Evolutionary conservation across 306 rosid genomes (phyloP), one percentile per base, ranked within the genome.

Genomic region (Fragaria iinumae): DNA sequence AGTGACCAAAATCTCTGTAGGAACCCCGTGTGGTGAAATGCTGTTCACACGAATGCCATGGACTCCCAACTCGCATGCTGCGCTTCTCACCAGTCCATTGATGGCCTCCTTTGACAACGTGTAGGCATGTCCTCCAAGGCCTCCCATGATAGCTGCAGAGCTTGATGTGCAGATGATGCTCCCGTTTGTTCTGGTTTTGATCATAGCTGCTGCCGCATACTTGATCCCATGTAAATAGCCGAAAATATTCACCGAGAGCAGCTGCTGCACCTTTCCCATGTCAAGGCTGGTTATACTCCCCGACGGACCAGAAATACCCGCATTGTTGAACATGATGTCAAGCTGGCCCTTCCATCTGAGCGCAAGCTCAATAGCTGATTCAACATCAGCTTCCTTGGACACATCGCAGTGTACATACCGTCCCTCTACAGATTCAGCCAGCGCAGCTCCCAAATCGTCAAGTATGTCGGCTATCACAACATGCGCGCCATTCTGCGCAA

Each of bases 281-380:
- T 91, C 84, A 11, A 93, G 67, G 47, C 29, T 79, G 55, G 92
- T 79, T 56, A 91, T 87, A 87, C 97, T 91, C 59, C 87, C 93
- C 9, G 80, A 21, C 2, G 71, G 57, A 13, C 90, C 97, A 1
- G 83, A 29, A 50, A 93, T 75, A 2, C 97, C 98, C 0, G 98
- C 98, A 50, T 93, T 93, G 90, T 87, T 91, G 76, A 91, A 78
- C 97, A 93, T 91, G 27, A 93, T 81, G 83, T 93, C 92, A 43
- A 93, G 41, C 9, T 69, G 81, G 1, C 96, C 98, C 71, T 83
- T 93, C 98, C 98, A 91, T 70, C 72, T 8, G 5, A 88, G 1
- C 3, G 97, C 93, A 34, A 80, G 81, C 48, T 84, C 75, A n/a
- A 89, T 53, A 1, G 96, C 93, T 11, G 97, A 80, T 86, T 89